Conservation (phyloP, 352 stramenopile genomes). For the Plasmopara muralis region DNA sequence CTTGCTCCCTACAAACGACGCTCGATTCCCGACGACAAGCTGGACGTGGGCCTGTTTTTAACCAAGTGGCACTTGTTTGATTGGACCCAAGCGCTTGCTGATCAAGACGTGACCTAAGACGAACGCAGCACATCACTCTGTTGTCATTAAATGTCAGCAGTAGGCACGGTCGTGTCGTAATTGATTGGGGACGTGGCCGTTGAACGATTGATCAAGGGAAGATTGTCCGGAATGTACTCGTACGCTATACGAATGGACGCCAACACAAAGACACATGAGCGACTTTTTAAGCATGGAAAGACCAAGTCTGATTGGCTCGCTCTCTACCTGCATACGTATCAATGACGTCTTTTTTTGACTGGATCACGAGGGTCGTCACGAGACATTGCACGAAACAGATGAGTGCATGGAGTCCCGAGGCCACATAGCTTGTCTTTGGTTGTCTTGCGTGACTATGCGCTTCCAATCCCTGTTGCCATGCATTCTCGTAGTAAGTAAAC, state of each 20-base stretch:
- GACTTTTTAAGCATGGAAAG: slow-evolving; percentile 2
- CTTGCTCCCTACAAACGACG: slow-evolving; percentile 6
- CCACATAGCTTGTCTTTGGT: slow-evolving; percentile 35
- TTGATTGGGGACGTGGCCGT: slow-evolving; percentile 39
- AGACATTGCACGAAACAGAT: slow-evolving; percentile 60
- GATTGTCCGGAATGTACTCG: slow-evolving; percentile 72
- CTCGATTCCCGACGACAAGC: slow-evolving; percentile 52
- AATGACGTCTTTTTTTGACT: slow-evolving; percentile 79
- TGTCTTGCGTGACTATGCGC: slow-evolving; percentile 26
- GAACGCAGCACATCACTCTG: too few species aligned
- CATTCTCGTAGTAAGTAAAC: background rate
- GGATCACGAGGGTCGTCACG: slow-evolving; percentile 55
- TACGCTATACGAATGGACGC: slow-evolving; percentile 36
- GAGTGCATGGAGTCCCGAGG: slow-evolving; percentile 37
- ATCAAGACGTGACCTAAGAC: slow-evolving; percentile 24
- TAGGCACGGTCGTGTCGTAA: slow-evolving; percentile 53
- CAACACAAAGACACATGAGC: background rate
- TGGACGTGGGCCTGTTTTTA: slow-evolving; percentile 52
- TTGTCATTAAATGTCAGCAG: slow-evolving; percentile 45
- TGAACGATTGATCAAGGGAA: slow-evolving; percentile 32
- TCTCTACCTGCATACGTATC: slow-evolving; percentile 72
- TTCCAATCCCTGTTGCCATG: slow-evolving; percentile 18
- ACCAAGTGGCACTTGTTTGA: slow-evolving; percentile 65
- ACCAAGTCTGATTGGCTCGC: too few species aligned
- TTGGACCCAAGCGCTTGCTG: slow-evolving; percentile 67